Conservation (phyloP, 1,284 basidiomycete species). For the Rhodotorula sp. region DNA sequence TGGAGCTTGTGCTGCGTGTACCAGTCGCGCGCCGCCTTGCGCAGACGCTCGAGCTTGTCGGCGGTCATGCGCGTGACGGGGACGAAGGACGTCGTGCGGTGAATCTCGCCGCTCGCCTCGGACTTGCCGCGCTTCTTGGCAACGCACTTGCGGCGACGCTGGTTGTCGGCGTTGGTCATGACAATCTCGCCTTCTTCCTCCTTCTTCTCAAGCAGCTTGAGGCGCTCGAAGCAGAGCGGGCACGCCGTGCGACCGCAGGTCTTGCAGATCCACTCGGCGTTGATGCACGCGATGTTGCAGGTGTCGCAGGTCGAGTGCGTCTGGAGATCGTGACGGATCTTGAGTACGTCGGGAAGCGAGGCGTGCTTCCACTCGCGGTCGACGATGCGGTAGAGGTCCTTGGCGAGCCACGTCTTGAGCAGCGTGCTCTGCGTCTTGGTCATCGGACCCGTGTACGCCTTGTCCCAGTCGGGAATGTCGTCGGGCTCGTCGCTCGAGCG, state of each 20-base stretch:
- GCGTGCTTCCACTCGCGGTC: constrained; percentile 70
- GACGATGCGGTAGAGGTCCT: constrained; percentile 67
- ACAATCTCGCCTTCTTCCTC: background rate
- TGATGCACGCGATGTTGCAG: constrained; percentile 73
- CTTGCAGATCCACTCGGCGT: constrained; percentile 83
- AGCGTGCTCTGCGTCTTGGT: constrained; percentile 44
- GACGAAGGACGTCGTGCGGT: constrained; percentile 12
- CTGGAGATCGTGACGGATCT: constrained; percentile 71
- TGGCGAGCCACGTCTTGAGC: constrained; percentile 62
- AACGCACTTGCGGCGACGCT: constrained; percentile 32
- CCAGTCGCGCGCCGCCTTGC: constrained; percentile 11
- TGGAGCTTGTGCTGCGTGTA: constrained; percentile 9
- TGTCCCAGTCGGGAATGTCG: constrained; percentile 19
- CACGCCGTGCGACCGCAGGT: constrained; percentile 87
- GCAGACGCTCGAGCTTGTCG: constrained; percentile 12
- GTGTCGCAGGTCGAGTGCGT: constrained; percentile 28
- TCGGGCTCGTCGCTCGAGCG: constrained; percentile 1
- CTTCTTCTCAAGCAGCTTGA: constrained; percentile 51
- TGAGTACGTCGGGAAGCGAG: constrained; percentile 63
- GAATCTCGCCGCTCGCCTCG: constrained; percentile 1
- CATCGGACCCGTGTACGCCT: constrained; percentile 43
- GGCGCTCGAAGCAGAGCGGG: constrained; percentile 63
- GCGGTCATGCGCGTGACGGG: constrained; percentile 13
- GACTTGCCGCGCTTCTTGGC: constrained; percentile 30
- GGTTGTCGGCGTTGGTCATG: constrained; percentile 5